A percentile compares a stretch with the other conserved stretches of the same genome.
Conservation (phyloP, 257 asterid species). For the Nicotiana attenuata region DNA sequence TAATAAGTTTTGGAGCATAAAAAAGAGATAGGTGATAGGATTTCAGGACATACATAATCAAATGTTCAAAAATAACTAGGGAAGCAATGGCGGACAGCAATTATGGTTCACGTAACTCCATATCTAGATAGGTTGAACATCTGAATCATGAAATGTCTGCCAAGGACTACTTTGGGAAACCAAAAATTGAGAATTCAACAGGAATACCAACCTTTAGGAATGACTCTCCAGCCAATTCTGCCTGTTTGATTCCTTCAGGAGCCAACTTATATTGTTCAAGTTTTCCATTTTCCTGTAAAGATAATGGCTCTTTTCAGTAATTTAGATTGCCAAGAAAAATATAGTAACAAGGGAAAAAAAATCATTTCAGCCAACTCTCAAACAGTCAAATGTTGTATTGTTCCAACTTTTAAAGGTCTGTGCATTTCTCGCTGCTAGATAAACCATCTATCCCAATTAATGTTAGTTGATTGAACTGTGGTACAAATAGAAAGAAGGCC, state of each 20-base stretch:
- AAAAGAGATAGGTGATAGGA: background rate
- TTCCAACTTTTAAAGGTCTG: background rate
- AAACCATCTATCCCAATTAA: background rate
- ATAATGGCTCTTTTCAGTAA: background rate
- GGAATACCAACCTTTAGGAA: constrained; percentile 52
- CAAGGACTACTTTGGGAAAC: background rate
- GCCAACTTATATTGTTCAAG: constrained; percentile 76
- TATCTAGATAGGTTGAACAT: background rate
- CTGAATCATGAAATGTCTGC: background rate
- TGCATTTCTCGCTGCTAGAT: background rate
- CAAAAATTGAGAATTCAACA: background rate
- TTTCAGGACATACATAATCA: background rate
- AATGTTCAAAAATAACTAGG: background rate
- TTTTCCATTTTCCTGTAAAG: constrained; percentile 69
- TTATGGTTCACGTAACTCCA: background rate
- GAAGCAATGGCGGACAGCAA: background rate
- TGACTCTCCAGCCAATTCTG: constrained; percentile 66
- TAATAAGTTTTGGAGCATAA: background rate
- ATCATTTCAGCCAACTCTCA: background rate
- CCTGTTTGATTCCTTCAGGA: constrained; percentile 78
- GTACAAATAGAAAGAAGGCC: background rate
- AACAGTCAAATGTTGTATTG: background rate
- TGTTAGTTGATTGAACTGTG: background rate
- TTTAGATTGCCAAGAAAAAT: background rate
- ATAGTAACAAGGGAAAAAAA: background rate